A percentile compares a stretch with the other conserved stretches of the same genome.
phyloP scores from a whole-genome alignment of 129 eudicot genomes.

The Apium graveolens region DNA sequence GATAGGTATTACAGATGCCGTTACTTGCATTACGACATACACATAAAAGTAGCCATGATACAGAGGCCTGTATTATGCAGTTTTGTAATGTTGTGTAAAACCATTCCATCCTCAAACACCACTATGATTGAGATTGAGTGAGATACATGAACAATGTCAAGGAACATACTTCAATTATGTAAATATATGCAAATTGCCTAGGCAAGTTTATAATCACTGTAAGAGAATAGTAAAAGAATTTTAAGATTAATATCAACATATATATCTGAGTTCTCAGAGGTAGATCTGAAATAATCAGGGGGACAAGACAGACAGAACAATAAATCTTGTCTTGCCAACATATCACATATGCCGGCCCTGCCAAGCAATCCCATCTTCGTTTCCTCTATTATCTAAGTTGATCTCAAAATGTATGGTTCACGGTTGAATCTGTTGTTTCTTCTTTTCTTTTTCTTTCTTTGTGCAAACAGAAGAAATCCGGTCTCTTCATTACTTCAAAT shows the following conservation, averaged over 20 bases:
- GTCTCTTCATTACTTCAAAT: too few relatives aligned
- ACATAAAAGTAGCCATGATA: neutral
- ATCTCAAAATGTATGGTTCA: too few relatives aligned
- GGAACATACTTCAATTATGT: neutral
- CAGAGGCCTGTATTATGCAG: neutral
- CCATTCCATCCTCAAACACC: neutral
- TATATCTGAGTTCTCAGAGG: neutral
- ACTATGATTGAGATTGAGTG: neutral
- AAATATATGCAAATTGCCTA: neutral
- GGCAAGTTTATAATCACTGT: neutral
- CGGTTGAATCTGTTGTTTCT: too few relatives aligned
- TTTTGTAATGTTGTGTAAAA: neutral
- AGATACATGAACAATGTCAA: neutral
- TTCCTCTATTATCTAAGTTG: neutral
- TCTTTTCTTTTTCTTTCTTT: too few relatives aligned
- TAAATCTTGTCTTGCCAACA: conserved; percentile 2
- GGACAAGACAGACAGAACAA: conserved; percentile 6
- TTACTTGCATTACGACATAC: neutral
- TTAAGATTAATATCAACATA: neutral
- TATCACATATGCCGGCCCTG: neutral
- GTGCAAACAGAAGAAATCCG: neutral
- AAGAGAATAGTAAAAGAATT: neutral
- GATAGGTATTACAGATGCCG: neutral
- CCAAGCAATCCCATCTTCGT: neutral
- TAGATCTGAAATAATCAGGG: neutral